Percentiles rank a stretch among this genome's conserved stretches.
phyloP scores from a whole-genome alignment of 1,139 yeast species.

The Yamadazyma triangularis region DNA sequence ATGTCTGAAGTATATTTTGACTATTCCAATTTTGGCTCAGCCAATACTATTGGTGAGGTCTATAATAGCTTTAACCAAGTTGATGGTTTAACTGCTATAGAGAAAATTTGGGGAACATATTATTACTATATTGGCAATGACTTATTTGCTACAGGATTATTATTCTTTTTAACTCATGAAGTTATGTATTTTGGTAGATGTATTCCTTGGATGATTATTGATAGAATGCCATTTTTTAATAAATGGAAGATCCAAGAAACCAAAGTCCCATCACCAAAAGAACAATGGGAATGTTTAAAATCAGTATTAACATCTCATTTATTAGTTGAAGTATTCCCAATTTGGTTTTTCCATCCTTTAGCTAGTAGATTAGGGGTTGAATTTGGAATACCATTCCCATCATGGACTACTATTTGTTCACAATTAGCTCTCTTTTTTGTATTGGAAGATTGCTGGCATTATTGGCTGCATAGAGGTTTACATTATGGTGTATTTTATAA shows the following conservation, averaged over 20 bases:
- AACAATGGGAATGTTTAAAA: slow-evolving; percentile 90
- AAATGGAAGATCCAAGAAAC: slow-evolving; percentile 79
- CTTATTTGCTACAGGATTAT: slow-evolving; percentile 74
- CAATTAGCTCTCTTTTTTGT: slow-evolving; percentile 77
- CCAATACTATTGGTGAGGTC: slow-evolving; percentile 33
- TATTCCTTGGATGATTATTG: slow-evolving; percentile 80
- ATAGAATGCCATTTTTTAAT: slow-evolving; percentile 68
- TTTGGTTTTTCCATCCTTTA: slow-evolving; percentile 92
- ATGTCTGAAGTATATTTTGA: slow-evolving; percentile 34
- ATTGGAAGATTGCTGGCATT: slow-evolving; percentile 93
- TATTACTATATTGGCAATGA: slow-evolving; percentile 73
- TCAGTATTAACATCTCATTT: slow-evolving; percentile 81
- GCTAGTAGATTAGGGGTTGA: slow-evolving; percentile 73
- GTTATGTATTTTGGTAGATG: slow-evolving; percentile 79
- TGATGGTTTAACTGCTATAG: slow-evolving; percentile 22
- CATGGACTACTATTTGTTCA: slow-evolving; percentile 45
- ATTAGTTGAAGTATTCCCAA: slow-evolving; percentile 89
- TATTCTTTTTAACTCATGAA: slow-evolving; percentile 74
- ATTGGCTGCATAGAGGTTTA: slow-evolving; percentile 86
- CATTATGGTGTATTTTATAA: slow-evolving; percentile 85
- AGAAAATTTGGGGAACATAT: slow-evolving; percentile 69
- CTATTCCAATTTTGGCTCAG: slow-evolving; percentile 36
- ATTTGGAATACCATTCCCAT: slow-evolving; percentile 81
- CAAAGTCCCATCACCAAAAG: slow-evolving; percentile 69
- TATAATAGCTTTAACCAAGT: slow-evolving; percentile 32